A percentile compares a stretch with the other conserved stretches of the same genome.
Evolutionary conservation across 2,329 filamentous ascomycete species (phyloP).

Genomic region (Colletotrichum salicis): DNA sequence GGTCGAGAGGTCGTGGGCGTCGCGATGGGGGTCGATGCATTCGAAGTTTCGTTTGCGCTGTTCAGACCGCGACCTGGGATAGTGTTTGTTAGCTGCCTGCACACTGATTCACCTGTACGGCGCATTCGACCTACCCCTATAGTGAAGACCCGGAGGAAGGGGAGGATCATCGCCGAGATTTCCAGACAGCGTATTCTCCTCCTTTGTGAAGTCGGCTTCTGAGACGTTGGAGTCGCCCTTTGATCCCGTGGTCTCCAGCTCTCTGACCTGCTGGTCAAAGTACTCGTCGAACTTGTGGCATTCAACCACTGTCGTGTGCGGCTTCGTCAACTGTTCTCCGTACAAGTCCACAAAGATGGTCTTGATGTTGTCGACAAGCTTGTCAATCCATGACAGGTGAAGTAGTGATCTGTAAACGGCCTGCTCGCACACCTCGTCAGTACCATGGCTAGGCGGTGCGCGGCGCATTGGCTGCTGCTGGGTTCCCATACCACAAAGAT

Average conservation of each 20-base stretch:
- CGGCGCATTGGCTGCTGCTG: not conserved
- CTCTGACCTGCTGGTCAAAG: constrained; percentile 90
- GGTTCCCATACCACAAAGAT: constrained; percentile 81
- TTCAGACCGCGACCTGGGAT: constrained; percentile 46
- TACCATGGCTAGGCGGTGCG: not conserved
- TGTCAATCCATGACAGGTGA: constrained; percentile 96
- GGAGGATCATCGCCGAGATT: constrained; percentile 52
- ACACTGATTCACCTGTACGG: not conserved
- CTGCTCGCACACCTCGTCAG: constrained; percentile 55
- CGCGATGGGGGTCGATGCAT: constrained; percentile 75
- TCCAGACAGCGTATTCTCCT: constrained; percentile 48
- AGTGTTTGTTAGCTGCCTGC: constrained; percentile 4
- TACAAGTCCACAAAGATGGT: constrained; percentile 93
- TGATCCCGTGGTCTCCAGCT: constrained; percentile 73
- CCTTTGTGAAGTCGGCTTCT: constrained; percentile 44
- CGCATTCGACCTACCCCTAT: constrained; percentile 31
- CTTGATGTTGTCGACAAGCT: constrained; percentile 93
- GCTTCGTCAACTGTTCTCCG: constrained; percentile 84
- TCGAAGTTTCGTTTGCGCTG: constrained; percentile 56
- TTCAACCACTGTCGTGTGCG: constrained; percentile 80
- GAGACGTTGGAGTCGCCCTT: constrained; percentile 41
- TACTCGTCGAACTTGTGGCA: constrained; percentile 88
- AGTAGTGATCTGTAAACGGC: constrained; percentile 96
- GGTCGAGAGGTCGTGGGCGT: constrained; percentile 84
- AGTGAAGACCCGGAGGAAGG: constrained; percentile 38